Conservation (phyloP, 176 grass and related monocot species). For the maize (Zea mays) region DNA sequence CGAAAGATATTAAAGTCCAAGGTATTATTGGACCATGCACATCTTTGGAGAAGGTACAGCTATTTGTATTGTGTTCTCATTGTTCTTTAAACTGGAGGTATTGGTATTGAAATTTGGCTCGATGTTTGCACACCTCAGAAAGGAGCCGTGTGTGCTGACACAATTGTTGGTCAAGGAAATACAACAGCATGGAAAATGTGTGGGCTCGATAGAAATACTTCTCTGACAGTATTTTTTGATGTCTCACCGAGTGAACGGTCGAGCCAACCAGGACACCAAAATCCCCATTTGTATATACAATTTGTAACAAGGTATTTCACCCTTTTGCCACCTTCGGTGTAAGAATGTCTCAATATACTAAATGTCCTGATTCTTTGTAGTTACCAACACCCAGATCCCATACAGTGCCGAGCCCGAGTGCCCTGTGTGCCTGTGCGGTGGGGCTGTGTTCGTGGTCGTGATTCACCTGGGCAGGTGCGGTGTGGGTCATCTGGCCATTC, state of each 20-base stretch:
- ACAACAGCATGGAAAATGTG: slow-evolving; percentile 96
- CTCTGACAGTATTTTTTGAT: slow-evolving; percentile 94
- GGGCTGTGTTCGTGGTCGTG: too few species aligned
- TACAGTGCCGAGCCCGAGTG: not conserved
- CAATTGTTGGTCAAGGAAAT: slow-evolving; percentile 91
- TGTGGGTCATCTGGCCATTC: too few species aligned
- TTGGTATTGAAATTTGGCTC: slow-evolving; percentile 26
- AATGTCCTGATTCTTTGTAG: slow-evolving; percentile 45
- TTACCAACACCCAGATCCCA: slow-evolving; percentile 69
- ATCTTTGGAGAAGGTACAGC: slow-evolving; percentile 92
- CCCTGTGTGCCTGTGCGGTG: too few species aligned
- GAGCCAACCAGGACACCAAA: slow-evolving; percentile 63
- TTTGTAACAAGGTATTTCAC: slow-evolving; percentile 77
- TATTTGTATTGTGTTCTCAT: slow-evolving; percentile 27
- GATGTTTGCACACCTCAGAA: slow-evolving; percentile 48
- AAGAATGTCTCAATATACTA: slow-evolving; percentile 39
- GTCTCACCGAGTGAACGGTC: slow-evolving; percentile 85
- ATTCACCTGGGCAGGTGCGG: too few species aligned
- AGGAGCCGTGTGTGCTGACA: slow-evolving; percentile 84
- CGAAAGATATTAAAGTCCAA: slow-evolving; percentile 98
- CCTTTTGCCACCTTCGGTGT: slow-evolving; percentile 18
- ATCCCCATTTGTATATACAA: slow-evolving; percentile 93
- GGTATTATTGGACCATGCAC: slow-evolving; percentile 96
- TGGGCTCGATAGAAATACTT: slow-evolving; percentile 91
- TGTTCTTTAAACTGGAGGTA: not conserved